Evolutionary conservation across 164 flowering plant species (phyloP), one percentile per base, ranked within the genome.

Genomic region (Vitis labrusca): DNA sequence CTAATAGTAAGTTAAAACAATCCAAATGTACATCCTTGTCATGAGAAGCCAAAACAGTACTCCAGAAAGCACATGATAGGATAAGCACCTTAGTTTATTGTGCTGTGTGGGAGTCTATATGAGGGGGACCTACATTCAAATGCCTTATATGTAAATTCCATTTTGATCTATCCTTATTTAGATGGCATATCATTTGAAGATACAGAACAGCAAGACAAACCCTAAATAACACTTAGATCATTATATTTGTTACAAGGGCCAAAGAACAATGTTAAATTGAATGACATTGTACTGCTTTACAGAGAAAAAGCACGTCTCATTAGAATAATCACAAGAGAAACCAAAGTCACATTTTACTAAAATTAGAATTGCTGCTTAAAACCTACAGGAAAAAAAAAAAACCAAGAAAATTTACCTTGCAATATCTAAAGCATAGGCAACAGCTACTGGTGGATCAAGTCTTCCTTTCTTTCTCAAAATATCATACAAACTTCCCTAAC

Each of bases 401-500:
- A 47, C 11, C 6, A 1, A 54, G 27, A 53, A 54, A 19, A 10
- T 54, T 13, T 76, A 85, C 91, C 89, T 84, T 59, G 89, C 91
- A 72, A 85, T 85, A 64, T 88, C 89, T 57, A 88, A 75, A 72
- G 87, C 89, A 80, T 81, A 88, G 23, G 82, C 63, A 63, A 84
- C 83, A 59, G 85, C 85, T 64, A 87, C 84, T 19, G 56, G 74
- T 56, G 82, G 75, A 75, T 84, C 85, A 61, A 88, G 82, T 76
- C 79, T 76, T 63, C 88, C 89, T 72, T 74, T 88, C 77, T 69
- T 84, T 59, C 65, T 84, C 54, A 88, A 66, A 59, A 84, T 78
- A 64, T 85, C 87, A 73, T 79, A 77, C 79, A 85, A 81, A 79
- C 82, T 84, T 76, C 89, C 91, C 91, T 85, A 61, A 17, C 50